Base-by-base conservation (phyloP, 805 yeast species). In the Candida succiphila region DNA sequence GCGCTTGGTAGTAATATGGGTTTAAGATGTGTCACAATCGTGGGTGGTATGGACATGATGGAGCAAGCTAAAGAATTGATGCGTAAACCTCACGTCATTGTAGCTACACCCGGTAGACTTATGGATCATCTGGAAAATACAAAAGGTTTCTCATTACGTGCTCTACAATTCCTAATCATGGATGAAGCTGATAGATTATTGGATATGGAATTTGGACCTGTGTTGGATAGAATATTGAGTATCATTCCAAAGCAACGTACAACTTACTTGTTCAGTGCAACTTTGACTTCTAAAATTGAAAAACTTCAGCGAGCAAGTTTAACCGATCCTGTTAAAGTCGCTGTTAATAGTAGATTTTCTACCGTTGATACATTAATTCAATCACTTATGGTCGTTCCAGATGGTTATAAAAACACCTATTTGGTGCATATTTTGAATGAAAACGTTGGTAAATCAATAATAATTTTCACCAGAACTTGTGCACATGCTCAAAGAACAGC, bases 1-100 rank as follows among this genome's bases (percentile, higher is more conserved):
- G 96, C 97, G 0, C 58, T 92, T 32, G 98, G 98, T 0, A 61
- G 84, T 1, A 61, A 75, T 7, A 92, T 92, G 95, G 98, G 97
- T 2, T 71, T 89, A n/a, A 69, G 94, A 48, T 69, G 89, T 17
- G 78, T 78, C 3, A 87, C 94, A 37, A 73, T 89, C 41, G 96
- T 92, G 25, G 98, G 98, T 46, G 98, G 98, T 40, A 88, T 92
- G 89, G 95, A 86, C 53, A 82, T 84, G 83, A 86, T 92, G 92
- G 95, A 87, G 45, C 98, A 89, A 59, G 92, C 96, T 0, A 71
- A 94, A 40, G 96, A 92, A 42, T 67, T 89, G 47, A 82, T 85
- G 81, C 73, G 92, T 45, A 87, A 85, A 48, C 98, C 98, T 4
- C 98, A 89, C 52, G 72, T 89, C 30, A 72, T 89, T 36, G 94